Evolutionary conservation across 2,329 filamentous ascomycete species (phyloP).

Genomic region (Rasamsonia emersonii): DNA sequence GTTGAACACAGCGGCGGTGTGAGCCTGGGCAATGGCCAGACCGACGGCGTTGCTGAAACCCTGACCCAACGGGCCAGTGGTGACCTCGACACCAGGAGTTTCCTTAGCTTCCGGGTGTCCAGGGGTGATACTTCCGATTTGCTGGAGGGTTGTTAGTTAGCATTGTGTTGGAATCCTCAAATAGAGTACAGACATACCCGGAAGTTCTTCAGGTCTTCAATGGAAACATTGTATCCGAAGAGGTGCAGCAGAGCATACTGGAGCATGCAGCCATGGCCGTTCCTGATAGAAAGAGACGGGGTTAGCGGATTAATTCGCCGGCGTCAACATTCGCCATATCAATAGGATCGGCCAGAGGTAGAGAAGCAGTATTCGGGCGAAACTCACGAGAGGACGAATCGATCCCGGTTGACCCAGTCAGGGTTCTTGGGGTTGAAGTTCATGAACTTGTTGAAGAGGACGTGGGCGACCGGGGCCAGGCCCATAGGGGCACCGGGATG

Average conservation of each 20-base stretch:
- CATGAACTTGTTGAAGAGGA: constrained; percentile 98
- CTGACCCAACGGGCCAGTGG: constrained; percentile 94
- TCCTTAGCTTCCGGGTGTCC: constrained; percentile 96
- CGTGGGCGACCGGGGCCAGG: constrained; percentile 91
- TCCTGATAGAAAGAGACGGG: constrained; percentile 45
- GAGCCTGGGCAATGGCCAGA: constrained; percentile 91
- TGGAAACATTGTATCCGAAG: constrained; percentile 75
- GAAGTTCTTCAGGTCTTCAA: constrained; percentile 95
- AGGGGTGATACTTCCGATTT: constrained; percentile 74
- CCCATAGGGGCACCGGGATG: constrained; percentile 98
- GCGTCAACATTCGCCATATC: not conserved
- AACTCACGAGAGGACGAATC: constrained; percentile 97
- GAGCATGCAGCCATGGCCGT: constrained; percentile 98
- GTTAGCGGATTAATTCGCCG: constrained; percentile 5
- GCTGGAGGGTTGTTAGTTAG: constrained; percentile 31
- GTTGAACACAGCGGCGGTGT: constrained; percentile 89
- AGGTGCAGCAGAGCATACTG: constrained; percentile 97
- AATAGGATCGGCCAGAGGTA: not conserved
- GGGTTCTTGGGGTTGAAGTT: constrained; percentile 99
- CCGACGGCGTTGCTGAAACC: constrained; percentile 96
- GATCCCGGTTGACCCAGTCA: constrained; percentile 91
- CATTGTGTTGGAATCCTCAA: too few relatives aligned
- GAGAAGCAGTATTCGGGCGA: not conserved
- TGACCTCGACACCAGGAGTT: constrained; percentile 94
- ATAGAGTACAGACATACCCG: constrained; percentile 58